Evolutionary conservation across 2,329 filamentous ascomycete genomes (phyloP), one percentile per base, ranked within the genome.

Genomic region (Aspergillus carbonarius): DNA sequence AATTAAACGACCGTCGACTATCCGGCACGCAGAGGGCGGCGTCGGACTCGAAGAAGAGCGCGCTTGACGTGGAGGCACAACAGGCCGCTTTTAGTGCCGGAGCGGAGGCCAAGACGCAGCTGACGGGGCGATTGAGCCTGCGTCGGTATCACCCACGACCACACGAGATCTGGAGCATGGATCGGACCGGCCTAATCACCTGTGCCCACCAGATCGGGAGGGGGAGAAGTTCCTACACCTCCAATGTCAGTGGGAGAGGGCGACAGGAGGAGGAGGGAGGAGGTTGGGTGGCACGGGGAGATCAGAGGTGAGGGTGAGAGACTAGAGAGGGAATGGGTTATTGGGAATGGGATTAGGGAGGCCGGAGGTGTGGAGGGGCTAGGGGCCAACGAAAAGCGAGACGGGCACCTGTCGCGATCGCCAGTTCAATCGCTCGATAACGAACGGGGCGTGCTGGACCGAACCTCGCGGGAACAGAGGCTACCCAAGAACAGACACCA

Each of bases 101-200:
- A 64, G 68, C 63, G 68, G 68, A 70, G 66, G 69, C 69, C 72
- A 73, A 71, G 69, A 72, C 69, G 68, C 70, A 70, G 64, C 68
- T 70, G 71, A 66, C 66, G 64, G 66, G 44, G 64, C 66, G 67
- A 70, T 65, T 68, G 61, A 67, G 67, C 63, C 66, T 66, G 65
- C 63, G 68, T 69, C 67, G 63, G 67, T 63, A 67, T 70, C 60
- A 64, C 69, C 64, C 61, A 69, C 61, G 65, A 60, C 57, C 50
- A 63, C 66, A 64, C 65, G 60, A 68, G 65, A 64, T 61, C 61
- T 67, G 65, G 66, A 65, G 68, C 73, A 76, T 76, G 66, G 70
- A 75, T 74, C 60, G 62, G 60, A 55, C 52, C 59, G 58, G 42
- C 62, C 64, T 61, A 64, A 63, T 66, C 66, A 64, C 64, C 64